A percentile compares a stretch with the other conserved stretches of the same genome.
Conservation (phyloP, 768 basidiomycete genomes). For the Pluteus cervinus region DNA sequence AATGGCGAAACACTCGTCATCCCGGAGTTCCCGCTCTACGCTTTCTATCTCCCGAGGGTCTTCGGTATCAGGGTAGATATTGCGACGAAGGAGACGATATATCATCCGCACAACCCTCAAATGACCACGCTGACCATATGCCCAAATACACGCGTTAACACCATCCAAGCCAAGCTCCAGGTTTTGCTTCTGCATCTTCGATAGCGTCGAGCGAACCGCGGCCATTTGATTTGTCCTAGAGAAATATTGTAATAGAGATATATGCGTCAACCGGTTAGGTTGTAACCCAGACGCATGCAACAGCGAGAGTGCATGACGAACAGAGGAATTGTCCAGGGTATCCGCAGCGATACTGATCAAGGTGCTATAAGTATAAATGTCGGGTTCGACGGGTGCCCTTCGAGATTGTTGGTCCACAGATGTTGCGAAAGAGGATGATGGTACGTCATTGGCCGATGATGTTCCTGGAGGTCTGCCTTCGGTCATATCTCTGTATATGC, state of each 20-base stretch:
- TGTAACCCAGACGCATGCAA: conserved; percentile 46
- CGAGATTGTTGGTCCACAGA: conserved; percentile 8
- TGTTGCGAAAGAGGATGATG: conserved; percentile 1
- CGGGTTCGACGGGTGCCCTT: conserved; percentile 46
- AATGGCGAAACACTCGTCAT: conserved; percentile 42
- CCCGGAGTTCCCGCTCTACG: conserved; percentile 29
- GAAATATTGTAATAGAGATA: conserved; percentile 55
- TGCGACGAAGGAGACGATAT: conserved; percentile 59
- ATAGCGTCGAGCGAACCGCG: conserved; percentile 50
- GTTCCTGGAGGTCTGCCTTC: conserved; percentile 34
- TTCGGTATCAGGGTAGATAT: conserved; percentile 30
- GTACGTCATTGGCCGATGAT: conserved; percentile 8
- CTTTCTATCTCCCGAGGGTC: conserved; percentile 28
- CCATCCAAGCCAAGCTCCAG: conserved; percentile 57
- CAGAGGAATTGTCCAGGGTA: conserved; percentile 31
- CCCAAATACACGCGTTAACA: conserved; percentile 67
- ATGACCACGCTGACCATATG: conserved; percentile 47
- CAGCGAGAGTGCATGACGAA: conserved; percentile 50
- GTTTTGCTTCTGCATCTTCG: conserved; percentile 43
- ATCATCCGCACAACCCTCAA: conserved; percentile 53
- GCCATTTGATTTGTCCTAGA: conserved; percentile 37
- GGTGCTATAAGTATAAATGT: conserved; percentile 65
- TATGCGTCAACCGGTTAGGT: conserved; percentile 58
- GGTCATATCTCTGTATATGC: conserved; percentile 58
- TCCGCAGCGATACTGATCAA: conserved; percentile 59